Percentiles rank a stretch among this genome's conserved stretches.
Conservation (phyloP, 805 yeast genomes). For the Metschnikowia kofuensis region DNA sequence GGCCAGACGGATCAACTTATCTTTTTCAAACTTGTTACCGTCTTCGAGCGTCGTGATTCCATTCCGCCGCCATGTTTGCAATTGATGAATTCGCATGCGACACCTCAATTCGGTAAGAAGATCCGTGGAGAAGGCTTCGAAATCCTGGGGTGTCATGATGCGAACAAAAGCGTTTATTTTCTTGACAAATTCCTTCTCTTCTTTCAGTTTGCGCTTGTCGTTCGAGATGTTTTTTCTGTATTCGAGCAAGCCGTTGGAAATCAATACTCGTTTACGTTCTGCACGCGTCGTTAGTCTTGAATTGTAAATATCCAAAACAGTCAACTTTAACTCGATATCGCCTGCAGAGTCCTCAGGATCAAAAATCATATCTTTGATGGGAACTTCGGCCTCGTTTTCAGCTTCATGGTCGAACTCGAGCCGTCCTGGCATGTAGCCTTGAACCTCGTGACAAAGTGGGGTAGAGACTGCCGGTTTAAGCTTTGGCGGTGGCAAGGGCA, state of each 20-base stretch:
- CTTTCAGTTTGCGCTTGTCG: slow-evolving; percentile 85
- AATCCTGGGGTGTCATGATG: slow-evolving; percentile 77
- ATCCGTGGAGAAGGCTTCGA: slow-evolving; percentile 68
- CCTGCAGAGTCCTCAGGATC: slow-evolving; percentile 88
- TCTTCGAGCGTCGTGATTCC: slow-evolving; percentile 83
- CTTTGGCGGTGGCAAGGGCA: slow-evolving; percentile 79
- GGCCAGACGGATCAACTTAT: slow-evolving; percentile 65
- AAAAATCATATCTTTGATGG: slow-evolving; percentile 92
- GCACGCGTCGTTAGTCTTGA: slow-evolving; percentile 88
- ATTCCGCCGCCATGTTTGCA: slow-evolving; percentile 90
- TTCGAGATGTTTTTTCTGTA: slow-evolving; percentile 75
- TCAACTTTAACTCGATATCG: slow-evolving; percentile 86
- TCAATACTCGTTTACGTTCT: slow-evolving; percentile 80
- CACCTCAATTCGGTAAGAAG: slow-evolving; percentile 74
- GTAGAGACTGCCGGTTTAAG: slow-evolving; percentile 87
- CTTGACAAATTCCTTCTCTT: slow-evolving; percentile 79
- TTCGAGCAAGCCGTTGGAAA: slow-evolving; percentile 76
- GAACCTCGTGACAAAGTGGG: slow-evolving; percentile 95
- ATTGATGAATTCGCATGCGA: slow-evolving; percentile 77
- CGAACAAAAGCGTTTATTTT: slow-evolving; percentile 79
- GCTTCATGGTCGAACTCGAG: slow-evolving; percentile 94
- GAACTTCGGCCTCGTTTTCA: slow-evolving; percentile 93
- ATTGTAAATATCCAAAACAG: slow-evolving; percentile 85
- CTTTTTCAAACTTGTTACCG: slow-evolving; percentile 85
- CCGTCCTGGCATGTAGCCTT: slow-evolving; percentile 98